Base-by-base conservation (phyloP, 2,329 filamentous ascomycete genomes). In the Stachybotrys chlorohalonatus region DNA sequence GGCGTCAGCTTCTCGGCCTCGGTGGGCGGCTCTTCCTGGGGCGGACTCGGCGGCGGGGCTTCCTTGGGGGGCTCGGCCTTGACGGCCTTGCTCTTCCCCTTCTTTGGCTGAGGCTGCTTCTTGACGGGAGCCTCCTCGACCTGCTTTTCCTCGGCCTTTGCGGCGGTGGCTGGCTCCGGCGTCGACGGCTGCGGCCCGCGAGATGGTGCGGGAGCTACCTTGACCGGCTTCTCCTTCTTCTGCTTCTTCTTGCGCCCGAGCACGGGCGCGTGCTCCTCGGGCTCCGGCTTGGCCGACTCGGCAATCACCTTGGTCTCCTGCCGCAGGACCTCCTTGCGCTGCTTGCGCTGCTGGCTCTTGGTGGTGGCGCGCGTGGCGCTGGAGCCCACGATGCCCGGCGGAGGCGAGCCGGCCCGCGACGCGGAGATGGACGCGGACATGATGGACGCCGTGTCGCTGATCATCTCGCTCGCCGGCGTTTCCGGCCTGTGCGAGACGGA, bases 241-340 rank as follows among this genome's bases (percentile, higher is more conserved):
- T 89, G 83, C 73, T 93, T 94, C 76, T 90, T 93, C 76, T 91
- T 91, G 53, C 89, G 82, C 39, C 87, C 87, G 51, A 90, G 68
- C 47, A 95, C 87, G 0, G 90, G 89, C 7, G 84, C 89, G 60
- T 82, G 80, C 59, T 83, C 79, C 52, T 81, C 75, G 11, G 76
- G 68, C 56, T 85, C 84, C 13, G 72, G 63, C 51, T 77, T 75
- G 58, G 80, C 63, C 1, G 72, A 62, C 57, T 82, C 80, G 3
- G 70, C 72, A 56, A 84, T 77, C 39, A 77, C 67, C 16, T 76
- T 78, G 3, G 78, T 79, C 54, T 87, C 84, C 62, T 85, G 83
- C 63, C 84, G 87, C 56, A 82, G 74, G 16, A 79, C 80, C 58
- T 87, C 85, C 66, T 85, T 86, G 58, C 85, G 82, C 63, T 89